Evolutionary conservation across 148 eudicot genomes (phyloP), one percentile per base, ranked within the genome.

Genomic region (Amaranthus cruentus): DNA sequence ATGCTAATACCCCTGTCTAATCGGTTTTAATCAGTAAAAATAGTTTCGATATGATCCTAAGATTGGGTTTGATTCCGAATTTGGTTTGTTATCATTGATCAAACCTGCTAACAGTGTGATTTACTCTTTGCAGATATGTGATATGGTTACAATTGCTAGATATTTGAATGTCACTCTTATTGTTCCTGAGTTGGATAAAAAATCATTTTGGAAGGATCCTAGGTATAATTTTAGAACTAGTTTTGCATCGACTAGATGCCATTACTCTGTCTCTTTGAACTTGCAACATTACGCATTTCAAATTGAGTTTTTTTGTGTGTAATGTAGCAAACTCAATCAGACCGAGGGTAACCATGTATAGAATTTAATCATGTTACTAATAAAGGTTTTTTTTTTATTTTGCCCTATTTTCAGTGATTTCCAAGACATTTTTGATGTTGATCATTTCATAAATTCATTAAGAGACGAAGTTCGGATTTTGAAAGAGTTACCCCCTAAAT

Each of bases 61-160:
- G 42, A 4, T 55, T 55, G 4, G 13, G 4, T 55, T 55, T 55
- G 58, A 9, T 55, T 7, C 58, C 13, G 13, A 55, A 55, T 11
- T 9, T 55, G 4, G 13, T 55, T 11, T 14, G 21, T 6, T 57
- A 5, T 13, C 4, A 57, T 13, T 55, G 1, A n/a, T 38, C 6
- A 15, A 3, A 58, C 9, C 1, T 61, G 0, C 38, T 28, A 0
- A 28, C 38, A 0, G 38, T 28, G 38, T 28, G 38, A 28, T 28
- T 28, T 28, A 28, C 38, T 28, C 38, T 47, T 18, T 66, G 55
- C 78, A 85, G 87, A 85, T 85, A 48, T 85, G 87, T 68, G 87
- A 85, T 71, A 85, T 85, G 87, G 87, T 85, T 46, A 68, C 85
- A 3, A 80, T 85, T 42, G 87, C 87, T 44, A 77, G 87, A 80